These are phyloP conservation scores for Termitomyces sp. DNA, from an alignment of 768 basidiomycete genomes.

Conservation along the genomic window DNA sequence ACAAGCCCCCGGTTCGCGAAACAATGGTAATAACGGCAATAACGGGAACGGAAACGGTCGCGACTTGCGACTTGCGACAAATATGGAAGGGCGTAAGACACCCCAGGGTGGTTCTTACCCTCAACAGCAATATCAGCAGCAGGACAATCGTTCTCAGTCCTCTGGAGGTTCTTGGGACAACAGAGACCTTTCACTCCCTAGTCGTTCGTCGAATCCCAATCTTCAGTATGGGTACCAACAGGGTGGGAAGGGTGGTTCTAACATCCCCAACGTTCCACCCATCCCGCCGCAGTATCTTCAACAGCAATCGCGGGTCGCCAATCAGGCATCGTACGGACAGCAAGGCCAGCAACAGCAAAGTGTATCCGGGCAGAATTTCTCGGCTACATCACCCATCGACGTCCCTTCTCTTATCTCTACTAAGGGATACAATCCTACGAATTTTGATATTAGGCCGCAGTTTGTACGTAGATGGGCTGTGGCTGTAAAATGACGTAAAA, in stretches of 20 bases:
- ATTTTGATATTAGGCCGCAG: slow-evolving; percentile 75
- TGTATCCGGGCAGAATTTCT: slow-evolving; percentile 32
- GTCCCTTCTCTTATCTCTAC: slow-evolving; percentile 77
- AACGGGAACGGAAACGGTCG: slow-evolving; percentile 31
- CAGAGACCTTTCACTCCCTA: slow-evolving; percentile 51
- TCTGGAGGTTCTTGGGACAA: slow-evolving; percentile 54
- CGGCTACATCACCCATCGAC: slow-evolving; percentile 72
- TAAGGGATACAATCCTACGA: slow-evolving; percentile 88
- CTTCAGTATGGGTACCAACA: slow-evolving; percentile 59
- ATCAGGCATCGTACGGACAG: slow-evolving; percentile 28
- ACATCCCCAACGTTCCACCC: slow-evolving; percentile 61
- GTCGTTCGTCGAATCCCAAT: slow-evolving; percentile 64
- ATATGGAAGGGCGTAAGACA: slow-evolving; percentile 64
- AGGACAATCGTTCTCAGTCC: slow-evolving; percentile 24
- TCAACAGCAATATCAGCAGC: slow-evolving; percentile 31
- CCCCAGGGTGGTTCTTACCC: slow-evolving; percentile 28
- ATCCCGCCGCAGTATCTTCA: slow-evolving; percentile 73
- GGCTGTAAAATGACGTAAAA: neutral
- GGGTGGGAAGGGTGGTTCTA: slow-evolving; percentile 28
- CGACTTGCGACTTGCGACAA: slow-evolving; percentile 53
- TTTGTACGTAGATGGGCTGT: slow-evolving; percentile 48
- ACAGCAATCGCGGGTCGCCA: slow-evolving; percentile 37
- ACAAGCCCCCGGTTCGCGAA: slow-evolving; percentile 32
- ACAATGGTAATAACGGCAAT: slow-evolving; percentile 31
- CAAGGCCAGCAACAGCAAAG: slow-evolving; percentile 14